phyloP scores from a whole-genome alignment of 176 grass and related monocot species.

The Bromus sterilis region DNA sequence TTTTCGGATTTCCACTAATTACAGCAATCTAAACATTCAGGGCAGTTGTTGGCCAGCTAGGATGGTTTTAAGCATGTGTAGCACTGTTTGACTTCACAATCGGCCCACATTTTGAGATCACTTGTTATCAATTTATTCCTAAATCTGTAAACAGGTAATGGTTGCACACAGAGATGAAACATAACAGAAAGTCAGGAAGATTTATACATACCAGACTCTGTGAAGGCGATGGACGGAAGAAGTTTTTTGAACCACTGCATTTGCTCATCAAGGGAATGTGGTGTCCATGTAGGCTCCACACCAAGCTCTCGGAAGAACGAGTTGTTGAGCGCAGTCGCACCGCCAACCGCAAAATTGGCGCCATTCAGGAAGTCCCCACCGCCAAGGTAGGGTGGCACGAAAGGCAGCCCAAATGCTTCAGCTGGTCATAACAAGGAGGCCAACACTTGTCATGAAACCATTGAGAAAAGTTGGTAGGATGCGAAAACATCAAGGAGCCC shows the following conservation, averaged over 20 bases:
- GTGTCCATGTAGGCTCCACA: constrained; percentile 49
- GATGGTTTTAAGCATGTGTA: neutral
- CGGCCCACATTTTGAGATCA: neutral
- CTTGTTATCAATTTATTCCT: constrained; percentile 6
- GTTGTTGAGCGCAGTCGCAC: constrained; percentile 60
- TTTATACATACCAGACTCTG: constrained; percentile 19
- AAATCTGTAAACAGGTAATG: neutral
- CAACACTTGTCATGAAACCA: constrained; percentile 7
- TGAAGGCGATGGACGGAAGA: constrained; percentile 29
- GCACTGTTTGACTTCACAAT: constrained; percentile 1
- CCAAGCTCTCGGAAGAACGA: constrained; percentile 59
- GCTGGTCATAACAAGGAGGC: constrained; percentile 38
- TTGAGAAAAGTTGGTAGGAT: neutral
- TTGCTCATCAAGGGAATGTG: constrained; percentile 59
- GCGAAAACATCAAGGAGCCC: constrained; percentile 9
- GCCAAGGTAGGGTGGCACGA: constrained; percentile 56
- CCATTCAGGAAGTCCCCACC: constrained; percentile 57
- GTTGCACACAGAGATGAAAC: neutral
- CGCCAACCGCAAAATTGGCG: constrained; percentile 75
- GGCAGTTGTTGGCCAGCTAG: neutral
- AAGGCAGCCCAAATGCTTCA: constrained; percentile 70
- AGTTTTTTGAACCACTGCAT: constrained; percentile 83
- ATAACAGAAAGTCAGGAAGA: neutral
- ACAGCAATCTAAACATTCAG: neutral
- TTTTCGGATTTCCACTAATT: neutral